These are phyloP conservation scores for Xanthoconium separans DNA, from an alignment of 1,284 basidiomycete species.

Conservation along the genomic window DNA sequence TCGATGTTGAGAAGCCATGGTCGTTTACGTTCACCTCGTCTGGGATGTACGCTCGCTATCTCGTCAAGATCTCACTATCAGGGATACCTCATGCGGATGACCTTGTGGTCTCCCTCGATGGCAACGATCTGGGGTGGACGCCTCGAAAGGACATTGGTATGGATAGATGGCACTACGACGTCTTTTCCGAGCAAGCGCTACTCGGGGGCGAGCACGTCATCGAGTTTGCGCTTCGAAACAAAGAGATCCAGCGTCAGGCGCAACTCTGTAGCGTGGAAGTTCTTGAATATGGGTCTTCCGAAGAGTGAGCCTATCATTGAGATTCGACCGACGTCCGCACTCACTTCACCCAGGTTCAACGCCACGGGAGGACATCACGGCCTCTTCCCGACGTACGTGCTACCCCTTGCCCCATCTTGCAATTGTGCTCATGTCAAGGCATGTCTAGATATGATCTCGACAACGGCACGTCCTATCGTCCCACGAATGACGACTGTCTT, in stretches of 20 bases:
- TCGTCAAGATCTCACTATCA: slow-evolving; percentile 74
- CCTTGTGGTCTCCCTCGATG: slow-evolving; percentile 63
- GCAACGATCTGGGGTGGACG: slow-evolving; percentile 54
- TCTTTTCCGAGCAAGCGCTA: slow-evolving; percentile 43
- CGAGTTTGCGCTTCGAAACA: slow-evolving; percentile 55
- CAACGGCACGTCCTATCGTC: slow-evolving; percentile 66
- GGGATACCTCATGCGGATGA: slow-evolving; percentile 63
- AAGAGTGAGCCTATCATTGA: slow-evolving; percentile 47
- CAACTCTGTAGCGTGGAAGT: slow-evolving; percentile 78
- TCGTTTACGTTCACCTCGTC: slow-evolving; percentile 61
- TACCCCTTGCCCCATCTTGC: background rate
- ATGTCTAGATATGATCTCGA: slow-evolving; percentile 51
- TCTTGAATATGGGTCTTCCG: slow-evolving; percentile 68
- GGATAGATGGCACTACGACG: slow-evolving; percentile 74
- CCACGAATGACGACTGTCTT: slow-evolving; percentile 82
- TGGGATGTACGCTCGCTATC: slow-evolving; percentile 60
- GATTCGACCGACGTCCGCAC: background rate
- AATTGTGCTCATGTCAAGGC: background rate
- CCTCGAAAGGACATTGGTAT: slow-evolving; percentile 55
- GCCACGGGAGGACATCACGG: slow-evolving; percentile 59
- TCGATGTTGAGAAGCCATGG: slow-evolving; percentile 63
- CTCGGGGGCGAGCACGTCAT: slow-evolving; percentile 53
- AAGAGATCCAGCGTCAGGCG: slow-evolving; percentile 52
- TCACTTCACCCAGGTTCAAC: slow-evolving; percentile 54
- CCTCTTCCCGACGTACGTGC: slow-evolving; percentile 69